These are phyloP conservation scores for Xylariaceae sp. DNA, from an alignment of 2,329 filamentous ascomycete genomes.

Conservation along the genomic window DNA sequence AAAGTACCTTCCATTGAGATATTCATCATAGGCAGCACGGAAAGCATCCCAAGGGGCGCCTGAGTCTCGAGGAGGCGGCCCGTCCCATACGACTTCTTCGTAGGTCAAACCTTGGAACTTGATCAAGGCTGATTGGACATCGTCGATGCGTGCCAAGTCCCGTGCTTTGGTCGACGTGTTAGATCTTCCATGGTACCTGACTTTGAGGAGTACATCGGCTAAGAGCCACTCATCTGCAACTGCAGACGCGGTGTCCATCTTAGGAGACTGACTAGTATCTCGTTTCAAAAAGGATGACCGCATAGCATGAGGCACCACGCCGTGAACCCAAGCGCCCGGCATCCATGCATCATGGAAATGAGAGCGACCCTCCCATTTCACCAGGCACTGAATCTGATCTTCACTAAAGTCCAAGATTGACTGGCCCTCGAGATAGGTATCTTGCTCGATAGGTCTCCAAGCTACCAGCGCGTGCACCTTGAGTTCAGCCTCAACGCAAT, in stretches of 20 bases:
- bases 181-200: slow-evolving; percentile 56
- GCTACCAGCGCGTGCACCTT: slow-evolving; percentile 79
- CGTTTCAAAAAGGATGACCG: slow-evolving; percentile 73
- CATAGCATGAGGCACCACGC: slow-evolving; percentile 59
- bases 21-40: slow-evolving; percentile 78
- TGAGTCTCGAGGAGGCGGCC: slow-evolving; percentile 64
- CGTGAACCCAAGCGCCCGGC: slow-evolving; percentile 84
- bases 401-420: slow-evolving; percentile 56
- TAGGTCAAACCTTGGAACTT: slow-evolving; percentile 93
- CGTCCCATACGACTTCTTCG: slow-evolving; percentile 87
- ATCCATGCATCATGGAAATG: slow-evolving; percentile 85
- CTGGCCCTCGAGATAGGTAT: slow-evolving; percentile 49
- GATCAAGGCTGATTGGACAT: slow-evolving; percentile 71
- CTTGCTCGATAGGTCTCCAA: slow-evolving; percentile 70
- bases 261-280: slow-evolving; percentile 57
- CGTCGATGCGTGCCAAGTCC: slow-evolving; percentile 66
- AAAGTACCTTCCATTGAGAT: slow-evolving; percentile 74
- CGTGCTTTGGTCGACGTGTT: slow-evolving; percentile 54
- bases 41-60: slow-evolving; percentile 73
- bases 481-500: slow-evolving; percentile 60
- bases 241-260: slow-evolving; percentile 70
- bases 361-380: slow-evolving; percentile 81
- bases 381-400: slow-evolving; percentile 83
- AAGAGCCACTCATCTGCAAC: slow-evolving; percentile 83
- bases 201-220: slow-evolving; percentile 83